Percentiles rank a stretch among this genome's conserved stretches.
Conservation (phyloP, 2,329 filamentous ascomycete species). For the Pestalotiopsis sp. region DNA sequence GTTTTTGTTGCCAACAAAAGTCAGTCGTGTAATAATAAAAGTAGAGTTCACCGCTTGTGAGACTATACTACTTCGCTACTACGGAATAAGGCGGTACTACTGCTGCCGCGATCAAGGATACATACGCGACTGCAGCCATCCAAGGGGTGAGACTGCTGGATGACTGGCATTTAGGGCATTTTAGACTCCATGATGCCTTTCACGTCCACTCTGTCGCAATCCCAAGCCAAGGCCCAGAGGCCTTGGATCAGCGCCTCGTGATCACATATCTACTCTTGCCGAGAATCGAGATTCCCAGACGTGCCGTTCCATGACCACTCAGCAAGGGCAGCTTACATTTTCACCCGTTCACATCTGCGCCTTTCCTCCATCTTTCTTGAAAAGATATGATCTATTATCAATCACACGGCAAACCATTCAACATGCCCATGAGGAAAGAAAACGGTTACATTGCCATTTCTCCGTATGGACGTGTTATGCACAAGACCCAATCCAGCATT, state of each 20-base stretch:
- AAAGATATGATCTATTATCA: not conserved
- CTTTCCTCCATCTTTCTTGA: not conserved
- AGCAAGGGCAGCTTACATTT: not conserved
- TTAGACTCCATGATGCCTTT: conserved; percentile 6
- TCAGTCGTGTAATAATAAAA: no score
- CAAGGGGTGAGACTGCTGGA: not conserved
- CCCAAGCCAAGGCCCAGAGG: not conserved
- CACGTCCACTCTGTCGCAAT: conserved; percentile 7
- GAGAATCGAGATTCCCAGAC: not conserved
- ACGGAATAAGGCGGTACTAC: not conserved
- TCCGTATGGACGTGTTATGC: not conserved
- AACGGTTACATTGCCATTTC: not conserved
- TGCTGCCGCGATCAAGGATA: not conserved
- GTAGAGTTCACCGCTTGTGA: not conserved
- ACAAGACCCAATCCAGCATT: not conserved
- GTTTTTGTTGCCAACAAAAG: not conserved
- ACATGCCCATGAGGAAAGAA: no score
- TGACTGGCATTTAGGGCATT: not conserved
- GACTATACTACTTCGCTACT: not conserved
- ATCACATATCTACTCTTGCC: not conserved
- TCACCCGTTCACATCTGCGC: not conserved
- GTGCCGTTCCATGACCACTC: not conserved
- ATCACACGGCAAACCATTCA: no score
- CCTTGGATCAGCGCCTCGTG: not conserved
- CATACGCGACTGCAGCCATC: not conserved